Percentiles rank a stretch among this genome's conserved stretches.
phyloP scores from a whole-genome alignment of 495 filamentous ascomycete genomes.

The Talaromyces nanjingensis region DNA sequence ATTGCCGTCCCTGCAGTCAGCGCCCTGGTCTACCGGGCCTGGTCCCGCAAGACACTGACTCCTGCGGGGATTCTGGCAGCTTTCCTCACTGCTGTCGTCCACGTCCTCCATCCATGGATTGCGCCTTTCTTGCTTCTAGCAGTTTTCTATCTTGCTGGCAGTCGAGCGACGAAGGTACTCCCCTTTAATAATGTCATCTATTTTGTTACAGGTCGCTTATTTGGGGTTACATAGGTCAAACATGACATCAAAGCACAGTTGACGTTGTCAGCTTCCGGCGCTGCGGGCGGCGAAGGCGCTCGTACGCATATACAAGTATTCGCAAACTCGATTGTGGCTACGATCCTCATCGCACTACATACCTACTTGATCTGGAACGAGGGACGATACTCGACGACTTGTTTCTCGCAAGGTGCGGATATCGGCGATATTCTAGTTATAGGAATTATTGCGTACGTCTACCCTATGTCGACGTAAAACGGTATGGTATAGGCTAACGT shows the following conservation, averaged over 20 bases:
- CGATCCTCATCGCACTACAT: constrained; percentile 65
- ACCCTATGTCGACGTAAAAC: no score
- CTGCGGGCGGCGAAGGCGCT: constrained; percentile 67
- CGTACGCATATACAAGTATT: constrained; percentile 86
- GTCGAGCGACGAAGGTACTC: constrained; percentile 69
- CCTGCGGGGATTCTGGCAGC: constrained; percentile 64
- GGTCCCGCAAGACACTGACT: constrained; percentile 68
- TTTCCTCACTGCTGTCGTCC: constrained; percentile 61
- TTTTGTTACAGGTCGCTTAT: neutral
- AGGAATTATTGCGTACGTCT: constrained; percentile 42
- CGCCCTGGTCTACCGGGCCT: constrained; percentile 62
- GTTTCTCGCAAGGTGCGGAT: constrained; percentile 29
- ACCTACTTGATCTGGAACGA: constrained; percentile 39
- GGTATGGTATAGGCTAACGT: no score
- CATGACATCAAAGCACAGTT: constrained; percentile 75
- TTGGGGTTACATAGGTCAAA: constrained; percentile 53
- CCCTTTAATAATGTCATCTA: no score
- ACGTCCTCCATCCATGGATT: constrained; percentile 86
- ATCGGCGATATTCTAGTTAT: constrained; percentile 45
- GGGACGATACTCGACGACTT: constrained; percentile 14
- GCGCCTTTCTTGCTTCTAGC: constrained; percentile 75
- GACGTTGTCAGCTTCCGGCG: constrained; percentile 67
- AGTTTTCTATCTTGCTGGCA: constrained; percentile 84
- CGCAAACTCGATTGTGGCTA: constrained; percentile 77
- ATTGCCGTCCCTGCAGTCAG: constrained; percentile 59